These are phyloP conservation scores for Kodamaea suecica DNA, from an alignment of 1,139 yeast genomes.

Conservation along the genomic window DNA sequence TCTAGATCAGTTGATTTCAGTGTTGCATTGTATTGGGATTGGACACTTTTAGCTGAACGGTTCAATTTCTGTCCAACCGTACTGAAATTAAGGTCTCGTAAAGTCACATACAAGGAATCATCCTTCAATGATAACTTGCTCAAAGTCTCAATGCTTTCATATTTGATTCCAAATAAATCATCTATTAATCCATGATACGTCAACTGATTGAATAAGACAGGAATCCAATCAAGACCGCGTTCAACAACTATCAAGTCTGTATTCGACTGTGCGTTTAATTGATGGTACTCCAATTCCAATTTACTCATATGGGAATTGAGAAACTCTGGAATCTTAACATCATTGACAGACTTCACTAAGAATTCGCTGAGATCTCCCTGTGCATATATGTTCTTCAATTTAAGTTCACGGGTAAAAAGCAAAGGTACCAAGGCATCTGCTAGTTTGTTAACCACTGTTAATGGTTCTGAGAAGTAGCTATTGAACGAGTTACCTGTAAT, in stretches of 20 bases:
- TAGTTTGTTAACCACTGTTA: slow-evolving; percentile 30
- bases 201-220: slow-evolving; percentile 72
- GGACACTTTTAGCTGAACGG: slow-evolving; percentile 66
- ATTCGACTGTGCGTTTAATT: slow-evolving; percentile 37
- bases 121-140: slow-evolving; percentile 41
- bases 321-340: slow-evolving; percentile 28
- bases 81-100: slow-evolving; percentile 73
- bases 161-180: slow-evolving; percentile 61
- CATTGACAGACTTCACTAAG: slow-evolving; percentile 25
- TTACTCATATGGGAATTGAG: slow-evolving; percentile 28
- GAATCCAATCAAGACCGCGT: slow-evolving; percentile 66
- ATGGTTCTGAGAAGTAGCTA: slow-evolving; percentile 35
- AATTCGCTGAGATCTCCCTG: slow-evolving; percentile 40
- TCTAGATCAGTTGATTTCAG: slow-evolving; percentile 49
- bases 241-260: slow-evolving; percentile 74
- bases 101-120: slow-evolving; percentile 33
- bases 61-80: slow-evolving; percentile 74
- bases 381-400: slow-evolving; percentile 36
- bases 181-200: slow-evolving; percentile 82
- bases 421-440: slow-evolving; percentile 25
- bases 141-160: slow-evolving; percentile 50
- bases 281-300: slow-evolving; percentile 38
- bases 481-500: slow-evolving; percentile 20
- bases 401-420: slow-evolving; percentile 16
- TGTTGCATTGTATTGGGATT: slow-evolving; percentile 57